Evolutionary conservation across 169 alveolate genomes (phyloP).

Genomic region (Cryptosporidium ryanae): DNA sequence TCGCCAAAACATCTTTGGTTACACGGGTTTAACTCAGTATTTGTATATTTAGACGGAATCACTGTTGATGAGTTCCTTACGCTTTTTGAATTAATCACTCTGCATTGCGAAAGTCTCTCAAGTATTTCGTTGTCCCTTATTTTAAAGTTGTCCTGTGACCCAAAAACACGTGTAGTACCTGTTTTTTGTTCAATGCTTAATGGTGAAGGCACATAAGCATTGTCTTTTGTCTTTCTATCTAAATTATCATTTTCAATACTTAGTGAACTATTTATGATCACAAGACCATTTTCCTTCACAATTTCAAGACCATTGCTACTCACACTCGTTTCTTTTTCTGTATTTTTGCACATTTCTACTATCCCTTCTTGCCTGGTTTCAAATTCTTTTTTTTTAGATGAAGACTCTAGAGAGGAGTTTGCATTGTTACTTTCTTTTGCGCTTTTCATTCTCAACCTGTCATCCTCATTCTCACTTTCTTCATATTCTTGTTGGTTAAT

Average conservation of each 20-base stretch:
- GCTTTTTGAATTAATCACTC: conserved; percentile 58
- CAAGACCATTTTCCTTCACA: background rate
- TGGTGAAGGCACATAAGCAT: background rate
- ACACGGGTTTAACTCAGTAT: background rate
- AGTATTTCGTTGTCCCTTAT: conserved; percentile 45
- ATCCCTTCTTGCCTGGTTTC: no score
- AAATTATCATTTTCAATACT: background rate
- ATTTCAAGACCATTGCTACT: no score
- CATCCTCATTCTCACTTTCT: background rate
- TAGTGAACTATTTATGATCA: background rate
- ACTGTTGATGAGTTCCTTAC: background rate
- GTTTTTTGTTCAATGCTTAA: no score
- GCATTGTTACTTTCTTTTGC: no score
- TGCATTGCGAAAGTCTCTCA: conserved; percentile 68
- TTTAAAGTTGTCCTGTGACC: no score
- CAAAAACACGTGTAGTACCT: no score
- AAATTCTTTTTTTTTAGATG: no score
- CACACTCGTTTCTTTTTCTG: no score
- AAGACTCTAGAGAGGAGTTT: no score
- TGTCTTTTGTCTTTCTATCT: background rate
- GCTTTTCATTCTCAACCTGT: no score
- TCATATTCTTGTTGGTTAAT: background rate
- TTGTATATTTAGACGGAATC: background rate
- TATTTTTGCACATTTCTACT: no score
- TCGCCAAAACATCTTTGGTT: background rate